Percentiles rank a stretch among this genome's conserved stretches.
Conservation (phyloP, 306 rosid species). For the Cotoneaster glaucophyllus region DNA sequence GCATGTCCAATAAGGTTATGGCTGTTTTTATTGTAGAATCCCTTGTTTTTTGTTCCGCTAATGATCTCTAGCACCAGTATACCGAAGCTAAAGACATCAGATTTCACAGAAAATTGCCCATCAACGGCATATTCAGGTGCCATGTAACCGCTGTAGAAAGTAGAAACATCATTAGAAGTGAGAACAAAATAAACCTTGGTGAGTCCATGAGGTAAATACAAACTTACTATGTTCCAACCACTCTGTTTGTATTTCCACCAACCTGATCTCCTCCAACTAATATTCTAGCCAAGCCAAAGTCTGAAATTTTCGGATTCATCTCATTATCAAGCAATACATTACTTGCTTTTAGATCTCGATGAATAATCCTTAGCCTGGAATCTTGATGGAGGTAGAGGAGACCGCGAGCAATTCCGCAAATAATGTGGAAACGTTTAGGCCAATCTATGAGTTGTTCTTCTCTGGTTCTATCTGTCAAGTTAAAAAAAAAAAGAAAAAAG, state of each 20-base stretch:
- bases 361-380: slow-evolving; percentile 35
- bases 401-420: slow-evolving; percentile 21
- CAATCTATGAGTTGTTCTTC: background rate
- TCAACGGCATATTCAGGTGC: slow-evolving; percentile 49
- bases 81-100: slow-evolving; percentile 55
- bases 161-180: background rate
- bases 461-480: background rate
- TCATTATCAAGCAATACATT: no score
- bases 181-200: background rate
- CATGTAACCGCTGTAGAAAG: slow-evolving; percentile 45
- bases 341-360: no score
- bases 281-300: slow-evolving; percentile 53
- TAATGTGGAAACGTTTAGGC: slow-evolving; percentile 15
- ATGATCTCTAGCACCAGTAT: slow-evolving; percentile 41
- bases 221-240: slow-evolving; percentile 68
- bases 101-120: slow-evolving; percentile 46
- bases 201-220: background rate
- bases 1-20: slow-evolving; percentile 51
- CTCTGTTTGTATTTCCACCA: slow-evolving; percentile 50
- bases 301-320: slow-evolving; percentile 43
- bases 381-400: slow-evolving; percentile 26
- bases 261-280: slow-evolving; percentile 36
- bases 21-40: slow-evolving; percentile 21
- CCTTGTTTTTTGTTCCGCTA: slow-evolving; percentile 37
- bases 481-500: background rate